phyloP scores from a whole-genome alignment of 805 yeast species.

The Kodamaea nitidulidarum region DNA sequence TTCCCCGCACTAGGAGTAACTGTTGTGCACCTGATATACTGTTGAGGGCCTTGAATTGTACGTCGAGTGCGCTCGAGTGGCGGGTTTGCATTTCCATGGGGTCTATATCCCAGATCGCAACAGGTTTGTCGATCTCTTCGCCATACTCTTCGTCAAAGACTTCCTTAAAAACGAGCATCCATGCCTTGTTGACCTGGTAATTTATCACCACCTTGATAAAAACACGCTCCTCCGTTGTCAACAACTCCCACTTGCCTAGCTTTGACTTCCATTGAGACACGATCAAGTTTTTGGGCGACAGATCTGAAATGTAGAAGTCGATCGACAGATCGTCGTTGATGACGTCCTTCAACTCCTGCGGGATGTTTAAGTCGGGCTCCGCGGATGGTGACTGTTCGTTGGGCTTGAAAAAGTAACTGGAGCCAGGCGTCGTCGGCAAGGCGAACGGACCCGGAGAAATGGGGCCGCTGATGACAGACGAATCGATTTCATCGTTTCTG shows the following conservation, averaged over 20 bases:
- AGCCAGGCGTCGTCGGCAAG: too few relatives aligned
- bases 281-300: conserved; percentile 33
- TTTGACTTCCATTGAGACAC: conserved; percentile 41
- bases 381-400: too few relatives aligned
- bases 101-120: conserved; percentile 30
- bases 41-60: conserved; percentile 31
- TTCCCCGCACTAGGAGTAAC: conserved; percentile 33
- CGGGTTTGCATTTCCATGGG: conserved; percentile 21
- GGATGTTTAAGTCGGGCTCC: conserved; percentile 27
- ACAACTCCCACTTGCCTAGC: conserved; percentile 44
- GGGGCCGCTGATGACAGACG: conserved; percentile 4
- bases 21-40: conserved; percentile 27
- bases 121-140: conserved; percentile 34
- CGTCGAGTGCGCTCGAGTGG: conserved; percentile 37
- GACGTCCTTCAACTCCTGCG: conserved; percentile 31
- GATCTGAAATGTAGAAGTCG: conserved; percentile 35
- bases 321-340: conserved; percentile 36
- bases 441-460: conserved; percentile 32
- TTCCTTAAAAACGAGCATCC: conserved; percentile 41
- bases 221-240: conserved; percentile 33
- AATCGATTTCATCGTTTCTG: conserved; percentile 3
- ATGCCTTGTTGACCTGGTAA: conserved; percentile 28
- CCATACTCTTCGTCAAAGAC: conserved; percentile 27
- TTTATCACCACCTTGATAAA: conserved; percentile 39
- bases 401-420: too few relatives aligned